Conservation (phyloP, 345 rosid species). For the Citrus unshiu region DNA sequence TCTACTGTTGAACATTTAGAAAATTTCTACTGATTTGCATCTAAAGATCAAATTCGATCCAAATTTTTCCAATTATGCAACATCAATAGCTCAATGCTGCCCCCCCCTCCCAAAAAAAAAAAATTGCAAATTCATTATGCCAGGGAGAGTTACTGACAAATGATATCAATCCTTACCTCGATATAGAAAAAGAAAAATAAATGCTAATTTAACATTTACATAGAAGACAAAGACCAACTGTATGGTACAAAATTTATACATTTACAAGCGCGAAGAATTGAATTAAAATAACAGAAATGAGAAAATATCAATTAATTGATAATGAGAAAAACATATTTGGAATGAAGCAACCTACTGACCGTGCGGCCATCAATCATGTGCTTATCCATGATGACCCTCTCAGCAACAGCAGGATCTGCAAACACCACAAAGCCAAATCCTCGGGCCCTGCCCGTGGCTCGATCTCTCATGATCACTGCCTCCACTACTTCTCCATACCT, state of each 20-base stretch:
- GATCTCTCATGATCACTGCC: conserved; percentile 97
- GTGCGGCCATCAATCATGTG: conserved; percentile 91
- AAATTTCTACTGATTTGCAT: not conserved
- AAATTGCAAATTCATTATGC: not conserved
- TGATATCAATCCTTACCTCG: not conserved
- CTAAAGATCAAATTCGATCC: not conserved
- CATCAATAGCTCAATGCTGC: not conserved
- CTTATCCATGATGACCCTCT: conserved; percentile 90
- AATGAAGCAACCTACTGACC: conserved; percentile 48
- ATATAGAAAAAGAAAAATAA: not conserved
- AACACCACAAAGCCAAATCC: conserved; percentile 95
- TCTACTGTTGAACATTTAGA: not conserved
- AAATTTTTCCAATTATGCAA: not conserved
- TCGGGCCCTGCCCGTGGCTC: conserved; percentile 92
- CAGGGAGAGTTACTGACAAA: not conserved
- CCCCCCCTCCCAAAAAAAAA: not conserved
- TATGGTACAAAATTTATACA: not conserved
- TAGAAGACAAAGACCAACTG: too few relatives aligned
- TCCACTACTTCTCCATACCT: conserved; percentile 89
- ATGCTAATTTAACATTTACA: not conserved
- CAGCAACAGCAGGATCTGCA: conserved; percentile 85
- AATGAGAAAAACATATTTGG: conserved; percentile 10
- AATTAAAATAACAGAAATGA: not conserved
- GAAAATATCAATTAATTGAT: not conserved
- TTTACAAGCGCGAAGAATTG: not conserved